Evolutionary conservation across 495 filamentous ascomycete species (phyloP), one percentile per base, ranked within the genome.

Genomic region (Aspergillus bertholletiae): DNA sequence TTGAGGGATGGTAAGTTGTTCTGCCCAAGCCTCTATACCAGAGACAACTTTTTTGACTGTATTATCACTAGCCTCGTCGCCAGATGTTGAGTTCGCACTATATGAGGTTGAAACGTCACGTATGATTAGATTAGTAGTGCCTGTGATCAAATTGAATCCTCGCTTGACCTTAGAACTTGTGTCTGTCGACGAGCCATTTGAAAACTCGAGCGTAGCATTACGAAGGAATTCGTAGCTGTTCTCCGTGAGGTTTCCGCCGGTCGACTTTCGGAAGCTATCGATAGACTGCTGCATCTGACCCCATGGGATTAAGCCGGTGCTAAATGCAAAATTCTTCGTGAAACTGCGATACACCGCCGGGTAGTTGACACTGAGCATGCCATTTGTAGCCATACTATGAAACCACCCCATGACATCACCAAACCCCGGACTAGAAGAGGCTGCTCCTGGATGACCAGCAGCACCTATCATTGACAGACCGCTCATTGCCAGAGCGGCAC

Each of bases 271-370:
- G 71, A 98, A 97, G 63, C 73, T 80, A 74, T 98, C 94, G 67
- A 98, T 98, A 2, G 85, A 82, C 8, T 70, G 73, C 66, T 96
- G 90, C 81, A 97, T 84, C 44, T 75, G 66, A 35, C 75, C 81
- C 92, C 93, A 96, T 3, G 87, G 81, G 45, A 98, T 79, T 55
- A 97, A 66, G 21, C 92, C 93, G 23, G 86, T 87, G 56, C 89
- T 92, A 77, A 96, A 98, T 35, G 79, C 91, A 70, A 98, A 98
- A 69, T 97, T 98, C 72, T 87, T 87, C 37, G 88, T 70, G 68
- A 96, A 98, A 64, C 85, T 92, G 53, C 83, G 79, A 70, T 97
- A 97, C 23, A 97, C 83, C 24, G 82, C 68, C 5, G 94, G 94
- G 62, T 96, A 91, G 59, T 85, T 82, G 60, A 92, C 91, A 57